These are phyloP conservation scores for Claviceps sp. DNA, from an alignment of 2,329 filamentous ascomycete species.

Conservation along the genomic window DNA sequence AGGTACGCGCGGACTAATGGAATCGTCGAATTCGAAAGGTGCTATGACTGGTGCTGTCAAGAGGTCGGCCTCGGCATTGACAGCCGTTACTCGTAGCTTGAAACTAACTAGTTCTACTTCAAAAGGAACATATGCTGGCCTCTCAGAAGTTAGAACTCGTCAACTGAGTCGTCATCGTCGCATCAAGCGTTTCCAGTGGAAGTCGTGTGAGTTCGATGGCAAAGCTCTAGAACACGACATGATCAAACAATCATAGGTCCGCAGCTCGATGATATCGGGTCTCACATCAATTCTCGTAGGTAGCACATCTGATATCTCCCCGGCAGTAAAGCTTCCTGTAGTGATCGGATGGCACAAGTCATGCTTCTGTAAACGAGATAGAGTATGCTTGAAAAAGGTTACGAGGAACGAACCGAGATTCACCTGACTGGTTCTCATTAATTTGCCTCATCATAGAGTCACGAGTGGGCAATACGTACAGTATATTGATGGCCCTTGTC, in stretches of 20 bases:
- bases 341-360: constrained; percentile 6
- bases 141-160: too few species aligned
- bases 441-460: not conserved
- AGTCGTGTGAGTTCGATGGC: too few species aligned
- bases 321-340: not conserved
- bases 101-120: too few species aligned
- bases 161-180: too few species aligned
- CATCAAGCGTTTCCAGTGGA: too few species aligned
- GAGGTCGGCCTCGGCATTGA: not conserved
- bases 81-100: not conserved
- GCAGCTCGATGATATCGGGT: too few species aligned
- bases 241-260: too few species aligned
- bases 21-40: constrained; percentile 19
- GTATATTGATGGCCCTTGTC: not conserved
- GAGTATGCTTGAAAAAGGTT: constrained; percentile 2
- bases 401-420: not conserved
- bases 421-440: not conserved
- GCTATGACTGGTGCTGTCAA: constrained; percentile 17
- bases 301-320: constrained; percentile 1
- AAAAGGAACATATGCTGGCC: too few species aligned
- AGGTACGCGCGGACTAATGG: constrained; percentile 17
- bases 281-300: not conserved
- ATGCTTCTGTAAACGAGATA: constrained; percentile 5
- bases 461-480: not conserved
- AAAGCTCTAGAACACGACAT: too few species aligned